These are phyloP conservation scores for Astrothelium subdiscretum DNA, from an alignment of 495 filamentous ascomycete species.

Conservation along the genomic window DNA sequence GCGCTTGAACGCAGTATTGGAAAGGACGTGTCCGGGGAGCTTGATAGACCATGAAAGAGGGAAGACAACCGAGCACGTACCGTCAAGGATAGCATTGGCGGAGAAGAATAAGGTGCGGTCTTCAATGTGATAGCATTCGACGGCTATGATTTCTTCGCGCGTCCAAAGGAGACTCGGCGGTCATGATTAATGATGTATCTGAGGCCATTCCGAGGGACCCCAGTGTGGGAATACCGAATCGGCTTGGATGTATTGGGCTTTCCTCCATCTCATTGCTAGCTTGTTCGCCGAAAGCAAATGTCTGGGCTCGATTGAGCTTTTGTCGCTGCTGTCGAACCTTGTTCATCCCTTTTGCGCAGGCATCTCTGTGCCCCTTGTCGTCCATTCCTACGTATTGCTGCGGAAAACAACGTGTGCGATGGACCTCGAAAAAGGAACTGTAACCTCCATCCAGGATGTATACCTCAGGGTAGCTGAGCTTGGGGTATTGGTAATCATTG, in stretches of 20 bases:
- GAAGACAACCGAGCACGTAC: neutral
- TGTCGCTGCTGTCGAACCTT: conserved; percentile 64
- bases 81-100: neutral
- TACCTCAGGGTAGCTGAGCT: conserved; percentile 83
- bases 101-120: neutral
- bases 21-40: neutral
- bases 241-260: conserved; percentile 44
- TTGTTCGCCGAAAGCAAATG: conserved; percentile 79
- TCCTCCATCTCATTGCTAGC: conserved; percentile 58
- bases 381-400: conserved; percentile 96
- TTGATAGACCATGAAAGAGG: neutral
- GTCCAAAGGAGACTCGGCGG: neutral
- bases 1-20: neutral
- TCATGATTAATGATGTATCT: neutral
- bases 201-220: neutral
- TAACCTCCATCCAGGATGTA: conserved; percentile 97
- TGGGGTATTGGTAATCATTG: conserved; percentile 76
- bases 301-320: conserved; percentile 79
- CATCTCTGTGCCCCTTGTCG: conserved; percentile 73
- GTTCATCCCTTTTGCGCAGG: conserved; percentile 88
- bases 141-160: conserved; percentile 6
- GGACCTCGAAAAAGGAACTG: conserved; percentile 72
- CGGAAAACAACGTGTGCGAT: conserved; percentile 71
- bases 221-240: conserved; percentile 15
- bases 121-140: conserved; percentile 23